Evolutionary conservation across 345 rosid species (phyloP).

Genomic region (Psidium guajava): DNA sequence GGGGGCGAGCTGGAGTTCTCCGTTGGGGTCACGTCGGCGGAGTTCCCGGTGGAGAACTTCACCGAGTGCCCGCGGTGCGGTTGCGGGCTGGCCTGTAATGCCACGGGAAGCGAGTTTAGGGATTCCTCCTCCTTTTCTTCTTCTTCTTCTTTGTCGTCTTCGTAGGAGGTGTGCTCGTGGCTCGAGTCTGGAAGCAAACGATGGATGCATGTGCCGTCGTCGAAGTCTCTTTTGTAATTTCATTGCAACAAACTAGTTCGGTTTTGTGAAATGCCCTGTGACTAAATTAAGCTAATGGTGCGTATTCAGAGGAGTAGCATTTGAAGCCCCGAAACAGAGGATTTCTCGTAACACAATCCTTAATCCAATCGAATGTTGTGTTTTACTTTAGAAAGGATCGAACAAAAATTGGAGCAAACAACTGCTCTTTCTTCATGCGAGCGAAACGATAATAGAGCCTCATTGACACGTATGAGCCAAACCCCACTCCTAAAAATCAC

Average conservation of each 20-base stretch:
- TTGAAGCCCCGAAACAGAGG: background rate
- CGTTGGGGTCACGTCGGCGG: constrained; percentile 55
- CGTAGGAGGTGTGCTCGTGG: background rate
- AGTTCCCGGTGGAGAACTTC: constrained; percentile 34
- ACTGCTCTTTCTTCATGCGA: background rate
- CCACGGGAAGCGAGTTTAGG: background rate
- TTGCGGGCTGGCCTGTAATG: constrained; percentile 33
- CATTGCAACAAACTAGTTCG: background rate
- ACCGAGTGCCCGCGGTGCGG: constrained; percentile 32
- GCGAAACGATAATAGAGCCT: background rate
- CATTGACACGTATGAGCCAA: background rate
- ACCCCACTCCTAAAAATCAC: background rate
- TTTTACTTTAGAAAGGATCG: background rate
- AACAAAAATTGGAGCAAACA: background rate
- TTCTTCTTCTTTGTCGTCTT: constrained; percentile 1
- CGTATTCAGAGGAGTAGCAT: background rate
- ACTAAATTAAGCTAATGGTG: background rate
- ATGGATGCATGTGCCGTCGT: background rate
- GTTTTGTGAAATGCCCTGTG: background rate
- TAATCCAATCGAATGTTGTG: background rate
- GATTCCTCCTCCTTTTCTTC: background rate
- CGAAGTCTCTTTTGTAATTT: background rate
- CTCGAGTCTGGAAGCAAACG: background rate
- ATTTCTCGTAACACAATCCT: background rate
- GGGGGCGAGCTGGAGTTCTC: constrained; percentile 40